Conservation (phyloP, 2,329 filamentous ascomycete genomes). For the Pochonia chlamydosporia region DNA sequence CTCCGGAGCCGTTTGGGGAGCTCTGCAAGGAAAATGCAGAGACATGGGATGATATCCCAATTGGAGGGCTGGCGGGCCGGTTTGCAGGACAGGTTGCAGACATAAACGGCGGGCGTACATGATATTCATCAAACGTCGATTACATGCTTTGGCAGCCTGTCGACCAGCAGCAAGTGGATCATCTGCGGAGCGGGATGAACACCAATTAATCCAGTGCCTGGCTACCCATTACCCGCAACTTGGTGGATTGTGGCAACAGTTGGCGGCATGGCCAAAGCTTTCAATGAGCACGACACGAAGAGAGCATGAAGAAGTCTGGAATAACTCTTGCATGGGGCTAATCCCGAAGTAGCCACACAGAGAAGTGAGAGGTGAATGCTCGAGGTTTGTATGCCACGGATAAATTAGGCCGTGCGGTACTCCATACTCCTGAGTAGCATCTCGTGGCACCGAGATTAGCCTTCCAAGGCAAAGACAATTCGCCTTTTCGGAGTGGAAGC, state of each 20-base stretch:
- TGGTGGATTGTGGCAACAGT: not conserved
- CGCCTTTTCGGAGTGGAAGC: conserved; percentile 6
- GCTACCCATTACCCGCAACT: not conserved
- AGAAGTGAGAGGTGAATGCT: not conserved
- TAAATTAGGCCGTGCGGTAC: conserved; percentile 7
- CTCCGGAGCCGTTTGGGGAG: not conserved
- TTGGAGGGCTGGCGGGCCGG: conserved; percentile 2
- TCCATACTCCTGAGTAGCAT: not conserved
- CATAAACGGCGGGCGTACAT: not conserved
- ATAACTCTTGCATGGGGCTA: not conserved
- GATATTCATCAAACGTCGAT: not conserved
- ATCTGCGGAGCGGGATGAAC: conserved; percentile 6
- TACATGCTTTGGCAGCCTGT: not conserved
- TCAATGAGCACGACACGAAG: not conserved
- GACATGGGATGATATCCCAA: conserved; percentile 7
- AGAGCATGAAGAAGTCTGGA: not conserved
- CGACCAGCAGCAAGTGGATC: conserved; percentile 1
- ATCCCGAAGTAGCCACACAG: not conserved
- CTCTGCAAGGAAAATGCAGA: not conserved
- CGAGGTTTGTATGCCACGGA: conserved; percentile 3
- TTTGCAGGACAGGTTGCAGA: not conserved
- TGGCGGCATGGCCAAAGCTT: not conserved
- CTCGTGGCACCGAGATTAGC: conserved; percentile 3
- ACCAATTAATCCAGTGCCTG: conserved; percentile 3
- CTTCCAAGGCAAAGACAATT: not conserved